Base-by-base conservation (phyloP, 345 rosid genomes). In the Erucastrum elatum region DNA sequence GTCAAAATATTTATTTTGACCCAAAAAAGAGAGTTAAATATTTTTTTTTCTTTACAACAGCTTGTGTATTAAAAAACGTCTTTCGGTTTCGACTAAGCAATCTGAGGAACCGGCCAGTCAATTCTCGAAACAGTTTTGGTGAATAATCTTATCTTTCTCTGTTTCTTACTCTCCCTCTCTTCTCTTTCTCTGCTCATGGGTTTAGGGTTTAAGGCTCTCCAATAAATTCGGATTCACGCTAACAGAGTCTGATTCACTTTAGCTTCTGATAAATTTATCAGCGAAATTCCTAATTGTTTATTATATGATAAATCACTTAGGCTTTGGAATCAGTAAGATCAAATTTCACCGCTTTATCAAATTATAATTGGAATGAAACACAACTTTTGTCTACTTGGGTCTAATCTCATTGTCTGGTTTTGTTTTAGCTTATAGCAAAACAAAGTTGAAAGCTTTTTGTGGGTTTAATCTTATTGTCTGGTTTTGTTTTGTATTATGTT, bases 161-260 rank as follows among this genome's bases (percentile, higher is more conserved):
- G 8, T 51, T 5, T 51, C 21, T 51, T n/a, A 13, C 77, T 46
- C 35, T 58, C 9, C 13, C 2, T 56, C 80, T 64, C 59, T 29
- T 29, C 31, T 64, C 0, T 64, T 6, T 71, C 21, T 4, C 16
- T 37, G 41, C 53, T 12, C 16, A 49, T 21, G 79, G 79, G 83
- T 75, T 80, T 69, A 70, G 67, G 83, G 79, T 75, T 80, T 75
- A 80, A 80, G 79, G 5, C 62, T 41, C 69, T 67, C 75, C 83
- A 31, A 70, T 10, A 53, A 35, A 29, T 8, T 75, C 70, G 71
- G 55, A 63, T 75, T 80, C 3, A 16, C 37, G 6, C 66, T 75
- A 12, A 75, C 55, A 30, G 71, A 37, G 58, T 80, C 0, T 44
- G 15, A 74, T 72, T 74, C 69, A 60, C 65, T 63, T 34, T 64